A percentile compares a stretch with the other conserved stretches of the same genome.
Evolutionary conservation across 345 rosid genomes (phyloP).

Genomic region (Balakata baccata): DNA sequence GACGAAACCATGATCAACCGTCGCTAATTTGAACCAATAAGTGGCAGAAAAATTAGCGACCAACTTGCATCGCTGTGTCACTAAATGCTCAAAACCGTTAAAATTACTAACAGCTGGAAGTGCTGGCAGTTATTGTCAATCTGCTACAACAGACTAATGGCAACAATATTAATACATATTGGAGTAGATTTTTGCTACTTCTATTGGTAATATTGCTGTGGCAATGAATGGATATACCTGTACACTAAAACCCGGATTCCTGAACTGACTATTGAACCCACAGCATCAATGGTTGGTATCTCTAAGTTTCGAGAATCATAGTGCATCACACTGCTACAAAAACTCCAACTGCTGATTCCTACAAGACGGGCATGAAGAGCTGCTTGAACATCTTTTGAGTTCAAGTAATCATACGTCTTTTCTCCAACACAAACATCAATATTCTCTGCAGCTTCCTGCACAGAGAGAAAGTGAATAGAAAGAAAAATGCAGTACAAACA

Average conservation of each 20-base stretch:
- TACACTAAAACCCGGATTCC: slow-evolving; percentile 23
- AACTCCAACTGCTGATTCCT: slow-evolving; percentile 13
- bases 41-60: too few species aligned
- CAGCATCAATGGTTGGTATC: slow-evolving; percentile 25
- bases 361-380: slow-evolving; percentile 28
- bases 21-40: too few species aligned
- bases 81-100: too few species aligned
- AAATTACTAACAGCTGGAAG: too few species aligned
- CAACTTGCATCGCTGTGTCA: too few species aligned
- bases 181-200: too few species aligned
- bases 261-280: slow-evolving; percentile 18
- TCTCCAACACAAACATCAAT: slow-evolving; percentile 20
- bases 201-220: too few species aligned
- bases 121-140: too few species aligned
- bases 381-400: slow-evolving; percentile 22
- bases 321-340: slow-evolving; percentile 22
- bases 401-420: slow-evolving; percentile 11
- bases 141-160: too few species aligned
- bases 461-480: background rate
- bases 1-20: too few species aligned
- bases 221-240: slow-evolving; percentile 3
- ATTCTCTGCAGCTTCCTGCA: slow-evolving; percentile 9
- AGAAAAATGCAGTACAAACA: too few species aligned
- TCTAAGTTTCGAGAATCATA: slow-evolving; percentile 5
- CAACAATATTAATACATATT: too few species aligned